Evolutionary conservation across 306 rosid species (phyloP), one percentile per base, ranked within the genome.

Genomic region (Prunus armeniaca): DNA sequence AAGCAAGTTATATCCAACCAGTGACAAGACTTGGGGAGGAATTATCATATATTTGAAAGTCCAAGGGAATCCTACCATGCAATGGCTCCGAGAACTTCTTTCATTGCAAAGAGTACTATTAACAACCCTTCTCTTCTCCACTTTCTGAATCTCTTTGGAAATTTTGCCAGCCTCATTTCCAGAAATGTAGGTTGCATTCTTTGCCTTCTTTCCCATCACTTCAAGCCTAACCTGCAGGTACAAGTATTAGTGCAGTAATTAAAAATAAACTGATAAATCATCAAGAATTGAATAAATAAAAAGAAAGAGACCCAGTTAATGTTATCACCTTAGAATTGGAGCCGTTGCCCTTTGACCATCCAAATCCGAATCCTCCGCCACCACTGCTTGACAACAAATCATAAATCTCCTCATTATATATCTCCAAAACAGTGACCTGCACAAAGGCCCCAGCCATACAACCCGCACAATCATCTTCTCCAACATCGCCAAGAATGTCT

Each of bases 191-290:
- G 99, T 78, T 9, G 99, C 99, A 80, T 96, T 96, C 87, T 96
- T 96, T 12, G 99, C 99, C 88, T 96, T 96, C 85, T 96, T 96
- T 8, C 99, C 98, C 99, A 96, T 96, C 71, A 96, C 99, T 85
- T 96, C 98, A 74, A 96, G 98, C 82, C 85, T 96, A 57, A 87
- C 96, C 99, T 96, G 75, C 78, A 86, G 77, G 56, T 18, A 25
- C 60, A 76, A 78, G 19, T 9, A 32, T 17, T 18, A 43, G 49
- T 22, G 9, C 55, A 72, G 27, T 25, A 13, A 12, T 12, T 25
- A 13, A 47, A 17, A 60, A 25, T 25, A 24, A 8, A 25, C 2
- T 60, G 38, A 60, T 60, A 60, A 60, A 12, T 60, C 38, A 60
- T 5, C 65, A 60, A 60, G 27, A 56, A 20, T 13, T 56, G 1